A percentile compares a stretch with the other conserved stretches of the same genome.
phyloP scores from a whole-genome alignment of 257 asterid genomes.

The Echites panduratus region DNA sequence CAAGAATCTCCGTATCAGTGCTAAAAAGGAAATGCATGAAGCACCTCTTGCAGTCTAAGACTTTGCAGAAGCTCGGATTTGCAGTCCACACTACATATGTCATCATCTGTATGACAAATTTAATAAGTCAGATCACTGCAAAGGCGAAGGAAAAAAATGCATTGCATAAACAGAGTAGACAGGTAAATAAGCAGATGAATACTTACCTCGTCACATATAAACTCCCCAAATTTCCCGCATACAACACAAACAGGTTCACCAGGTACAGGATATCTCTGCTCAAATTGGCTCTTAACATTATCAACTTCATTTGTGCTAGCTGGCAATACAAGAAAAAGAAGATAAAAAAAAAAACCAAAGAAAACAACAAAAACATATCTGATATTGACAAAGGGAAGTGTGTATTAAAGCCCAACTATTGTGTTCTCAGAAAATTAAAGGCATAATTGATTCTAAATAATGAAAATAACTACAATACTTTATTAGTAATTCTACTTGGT shows the following conservation, averaged over 20 bases:
- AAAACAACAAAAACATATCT: background rate
- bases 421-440: background rate
- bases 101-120: slow-evolving; percentile 65
- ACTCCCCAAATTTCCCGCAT: slow-evolving; percentile 87
- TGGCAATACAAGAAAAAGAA: slow-evolving; percentile 21
- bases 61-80: slow-evolving; percentile 56
- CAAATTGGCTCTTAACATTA: slow-evolving; percentile 45
- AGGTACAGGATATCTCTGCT: slow-evolving; percentile 75
- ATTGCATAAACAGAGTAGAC: slow-evolving; percentile 7
- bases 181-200: slow-evolving; percentile 8
- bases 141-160: slow-evolving; percentile 7
- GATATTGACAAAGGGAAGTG: background rate
- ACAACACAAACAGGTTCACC: slow-evolving; percentile 77
- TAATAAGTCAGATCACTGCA: slow-evolving; percentile 15
- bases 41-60: slow-evolving; percentile 45
- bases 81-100: slow-evolving; percentile 84
- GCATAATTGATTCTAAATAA: background rate
- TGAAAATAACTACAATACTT: too few species aligned
- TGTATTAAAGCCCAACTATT: background rate
- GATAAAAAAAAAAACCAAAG: background rate
- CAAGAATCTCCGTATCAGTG: background rate
- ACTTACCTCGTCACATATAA: slow-evolving; percentile 74
- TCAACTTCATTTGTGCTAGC: slow-evolving; percentile 36
- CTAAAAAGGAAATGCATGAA: slow-evolving; percentile 12
- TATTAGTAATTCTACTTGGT: background rate